Evolutionary conservation across 352 stramenopile species (phyloP).

Genomic region (Globisporangium nunn): DNA sequence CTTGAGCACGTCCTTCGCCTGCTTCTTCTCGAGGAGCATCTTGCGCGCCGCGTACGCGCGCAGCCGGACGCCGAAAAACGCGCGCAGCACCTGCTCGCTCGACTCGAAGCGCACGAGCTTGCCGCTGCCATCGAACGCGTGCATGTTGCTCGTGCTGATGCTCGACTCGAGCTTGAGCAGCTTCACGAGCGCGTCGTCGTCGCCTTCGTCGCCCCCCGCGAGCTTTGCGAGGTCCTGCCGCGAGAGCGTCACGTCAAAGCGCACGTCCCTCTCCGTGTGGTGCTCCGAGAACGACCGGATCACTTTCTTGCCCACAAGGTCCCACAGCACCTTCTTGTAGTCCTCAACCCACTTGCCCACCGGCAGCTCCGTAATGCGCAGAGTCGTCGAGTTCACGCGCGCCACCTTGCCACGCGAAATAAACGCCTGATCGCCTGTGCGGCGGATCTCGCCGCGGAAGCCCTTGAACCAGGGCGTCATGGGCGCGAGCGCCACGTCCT

Average conservation of each 20-base stretch:
- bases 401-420: conserved; percentile 63
- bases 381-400: conserved; percentile 88
- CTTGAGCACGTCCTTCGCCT: conserved; percentile 82
- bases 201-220: conserved; percentile 22
- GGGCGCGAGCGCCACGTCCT: conserved; percentile 24
- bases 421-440: conserved; percentile 60
- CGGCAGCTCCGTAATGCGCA: conserved; percentile 96
- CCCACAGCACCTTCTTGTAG: conserved; percentile 97
- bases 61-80: conserved; percentile 93
- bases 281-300: conserved; percentile 94
- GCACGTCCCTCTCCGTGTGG: conserved; percentile 91
- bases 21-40: conserved; percentile 68
- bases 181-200: conserved; percentile 61
- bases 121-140: conserved; percentile 91
- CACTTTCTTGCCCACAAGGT: conserved; percentile 80
- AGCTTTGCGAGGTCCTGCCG: conserved; percentile 81
- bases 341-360: conserved; percentile 97
- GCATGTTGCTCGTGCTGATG: conserved; percentile 97
- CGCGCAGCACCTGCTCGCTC: conserved; percentile 87
- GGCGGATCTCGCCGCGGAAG: conserved; percentile 90
- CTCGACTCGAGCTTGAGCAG: conserved; percentile 92
- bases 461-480: conserved; percentile 95
- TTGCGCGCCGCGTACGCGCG: conserved; percentile 86
- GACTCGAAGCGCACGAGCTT: conserved; percentile 91
- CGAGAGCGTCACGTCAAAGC: conserved; percentile 70